Conservation (phyloP, 2,329 filamentous ascomycete species). For the Talaromyces sp. region DNA sequence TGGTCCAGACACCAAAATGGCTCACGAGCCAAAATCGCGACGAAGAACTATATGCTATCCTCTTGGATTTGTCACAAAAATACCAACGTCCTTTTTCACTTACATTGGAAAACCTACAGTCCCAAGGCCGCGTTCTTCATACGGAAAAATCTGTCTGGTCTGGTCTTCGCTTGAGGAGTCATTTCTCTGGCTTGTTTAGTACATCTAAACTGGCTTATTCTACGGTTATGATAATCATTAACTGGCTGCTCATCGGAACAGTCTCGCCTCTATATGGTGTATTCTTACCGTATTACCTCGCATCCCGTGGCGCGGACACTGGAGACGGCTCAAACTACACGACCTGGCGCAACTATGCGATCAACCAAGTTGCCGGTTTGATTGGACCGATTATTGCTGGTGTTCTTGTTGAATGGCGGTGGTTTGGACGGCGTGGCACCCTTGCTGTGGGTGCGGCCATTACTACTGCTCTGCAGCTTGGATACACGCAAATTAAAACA, state of each 20-base stretch:
- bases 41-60: neutral
- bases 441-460: slow-evolving; percentile 4
- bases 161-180: neutral
- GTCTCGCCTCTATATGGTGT: slow-evolving; percentile 5
- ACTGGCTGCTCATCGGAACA: slow-evolving; percentile 6
- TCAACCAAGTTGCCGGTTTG: slow-evolving; percentile 2
- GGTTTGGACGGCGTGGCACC: slow-evolving; percentile 3
- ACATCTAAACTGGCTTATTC: slow-evolving; percentile 3
- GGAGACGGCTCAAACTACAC: slow-evolving; percentile 3
- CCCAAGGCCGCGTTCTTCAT: slow-evolving; percentile 1
- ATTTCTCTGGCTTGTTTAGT: slow-evolving; percentile 2
- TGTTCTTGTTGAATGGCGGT: slow-evolving; percentile 1
- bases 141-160: slow-evolving; percentile 4
- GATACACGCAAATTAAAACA: slow-evolving; percentile 6
- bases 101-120: slow-evolving; percentile 1
- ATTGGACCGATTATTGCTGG: slow-evolving; percentile 1
- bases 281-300: slow-evolving; percentile 2
- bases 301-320: slow-evolving; percentile 1
- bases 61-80: neutral
- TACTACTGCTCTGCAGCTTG: slow-evolving; percentile 4
- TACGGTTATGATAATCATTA: slow-evolving; percentile 4
- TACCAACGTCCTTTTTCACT: slow-evolving; percentile 1
- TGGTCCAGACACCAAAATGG: slow-evolving; percentile 6
- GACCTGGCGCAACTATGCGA: slow-evolving; percentile 2
- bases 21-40: slow-evolving; percentile 1